Conservation (phyloP, 1,139 yeast species). For the Geotrichum histeridarum region DNA sequence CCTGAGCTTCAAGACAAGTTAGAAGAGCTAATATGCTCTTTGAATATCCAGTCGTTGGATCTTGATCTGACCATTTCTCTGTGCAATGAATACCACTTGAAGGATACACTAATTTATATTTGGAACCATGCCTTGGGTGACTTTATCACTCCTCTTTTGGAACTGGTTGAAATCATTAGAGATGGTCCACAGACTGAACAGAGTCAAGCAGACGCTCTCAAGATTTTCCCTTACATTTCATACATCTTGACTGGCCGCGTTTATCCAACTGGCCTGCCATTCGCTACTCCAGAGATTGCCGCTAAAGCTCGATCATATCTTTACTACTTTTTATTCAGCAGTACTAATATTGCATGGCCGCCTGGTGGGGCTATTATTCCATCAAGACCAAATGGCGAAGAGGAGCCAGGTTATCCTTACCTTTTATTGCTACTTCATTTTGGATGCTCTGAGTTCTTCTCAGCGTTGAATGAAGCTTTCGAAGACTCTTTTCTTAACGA, state of each 20-base stretch:
- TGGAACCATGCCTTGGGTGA: constrained; percentile 65
- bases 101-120: constrained; percentile 60
- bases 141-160: constrained; percentile 60
- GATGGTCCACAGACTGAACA: constrained; percentile 21
- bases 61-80: constrained; percentile 62
- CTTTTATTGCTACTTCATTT: constrained; percentile 46
- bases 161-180: constrained; percentile 45
- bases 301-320: constrained; percentile 45
- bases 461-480: constrained; percentile 68
- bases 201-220: constrained; percentile 30
- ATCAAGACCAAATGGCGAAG: constrained; percentile 12
- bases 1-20: constrained; percentile 45
- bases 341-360: constrained; percentile 48
- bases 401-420: constrained; percentile 55
- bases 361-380: constrained; percentile 30
- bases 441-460: constrained; percentile 55
- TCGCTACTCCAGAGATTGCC: constrained; percentile 22
- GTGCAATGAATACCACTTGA: constrained; percentile 50
- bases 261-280: constrained; percentile 58
- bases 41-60: constrained; percentile 65
- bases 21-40: constrained; percentile 60
- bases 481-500: constrained; percentile 64
- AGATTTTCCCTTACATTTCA: constrained; percentile 58
- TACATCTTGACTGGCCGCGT: constrained; percentile 70
- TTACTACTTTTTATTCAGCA: constrained; percentile 54